Percentiles rank a stretch among this genome's conserved stretches.
Conservation (phyloP, 495 filamentous ascomycete species). For the Tuber indicum region DNA sequence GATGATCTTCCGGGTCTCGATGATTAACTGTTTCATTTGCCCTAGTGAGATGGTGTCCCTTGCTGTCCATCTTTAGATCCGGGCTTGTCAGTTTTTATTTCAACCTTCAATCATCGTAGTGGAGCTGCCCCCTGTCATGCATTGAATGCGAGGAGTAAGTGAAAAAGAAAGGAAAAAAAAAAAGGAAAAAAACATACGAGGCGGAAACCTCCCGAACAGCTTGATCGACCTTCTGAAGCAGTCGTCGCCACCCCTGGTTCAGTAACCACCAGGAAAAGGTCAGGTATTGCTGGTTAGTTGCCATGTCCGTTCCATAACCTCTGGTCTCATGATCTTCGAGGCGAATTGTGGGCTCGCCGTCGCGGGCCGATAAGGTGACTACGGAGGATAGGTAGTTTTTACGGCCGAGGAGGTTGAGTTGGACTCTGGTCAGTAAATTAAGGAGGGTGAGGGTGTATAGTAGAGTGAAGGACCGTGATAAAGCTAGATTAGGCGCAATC, state of each 20-base stretch:
- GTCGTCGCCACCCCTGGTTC: slow-evolving; percentile 75
- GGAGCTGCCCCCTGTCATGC: not conserved
- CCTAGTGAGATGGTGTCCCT: slow-evolving; percentile 77
- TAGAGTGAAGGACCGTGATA: slow-evolving; percentile 82
- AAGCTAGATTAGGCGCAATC: slow-evolving; percentile 53
- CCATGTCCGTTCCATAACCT: slow-evolving; percentile 81
- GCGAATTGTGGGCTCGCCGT: slow-evolving; percentile 60
- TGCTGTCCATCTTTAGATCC: slow-evolving; percentile 55
- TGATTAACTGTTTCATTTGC: slow-evolving; percentile 65
- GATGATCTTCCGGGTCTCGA: slow-evolving; percentile 73
- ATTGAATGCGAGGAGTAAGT: not conserved
- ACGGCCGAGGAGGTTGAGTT: slow-evolving; percentile 93
- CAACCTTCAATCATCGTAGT: not conserved
- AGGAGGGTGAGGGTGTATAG: slow-evolving; percentile 86
- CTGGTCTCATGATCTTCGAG: slow-evolving; percentile 81
- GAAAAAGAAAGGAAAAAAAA: not conserved
- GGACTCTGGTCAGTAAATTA: slow-evolving; percentile 85
- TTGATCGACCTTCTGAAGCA: slow-evolving; percentile 68
- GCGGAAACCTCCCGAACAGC: slow-evolving; percentile 85
- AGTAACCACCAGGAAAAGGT: slow-evolving; percentile 98
- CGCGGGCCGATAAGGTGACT: slow-evolving; percentile 68
- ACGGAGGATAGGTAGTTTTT: slow-evolving; percentile 93
- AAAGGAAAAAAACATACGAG: slow-evolving; percentile 38
- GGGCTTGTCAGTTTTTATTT: slow-evolving; percentile 12
- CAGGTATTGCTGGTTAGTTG: slow-evolving; percentile 87